A percentile compares a stretch with the other conserved stretches of the same genome.
These are phyloP conservation scores for Panicum hallii DNA, from an alignment of 202 grass and related monocot genomes.

Conservation along the genomic window DNA sequence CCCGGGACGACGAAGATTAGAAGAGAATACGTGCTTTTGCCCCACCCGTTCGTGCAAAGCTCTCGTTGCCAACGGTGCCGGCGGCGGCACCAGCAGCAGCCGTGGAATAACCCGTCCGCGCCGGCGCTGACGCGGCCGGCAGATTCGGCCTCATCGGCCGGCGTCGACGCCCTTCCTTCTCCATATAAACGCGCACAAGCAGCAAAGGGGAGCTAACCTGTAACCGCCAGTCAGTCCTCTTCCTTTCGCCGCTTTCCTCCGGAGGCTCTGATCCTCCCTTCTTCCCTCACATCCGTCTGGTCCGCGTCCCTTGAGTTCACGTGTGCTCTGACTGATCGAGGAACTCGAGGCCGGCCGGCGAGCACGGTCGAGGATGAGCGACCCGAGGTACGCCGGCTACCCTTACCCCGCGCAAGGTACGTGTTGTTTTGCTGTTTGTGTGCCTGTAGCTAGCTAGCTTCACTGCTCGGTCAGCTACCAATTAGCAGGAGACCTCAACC, in stretches of 20 bases:
- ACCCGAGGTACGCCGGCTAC: conserved; percentile 15
- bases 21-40: neutral
- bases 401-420: conserved; percentile 22
- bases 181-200: neutral
- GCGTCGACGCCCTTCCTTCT: neutral
- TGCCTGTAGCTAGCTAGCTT: neutral
- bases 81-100: too few relatives aligned
- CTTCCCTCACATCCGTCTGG: too few relatives aligned
- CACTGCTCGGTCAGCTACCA: too few relatives aligned
- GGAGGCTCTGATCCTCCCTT: too few relatives aligned
- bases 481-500: too few relatives aligned
- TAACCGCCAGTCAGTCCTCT: too few relatives aligned
- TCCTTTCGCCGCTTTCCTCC: too few relatives aligned
- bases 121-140: neutral
- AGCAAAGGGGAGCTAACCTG: too few relatives aligned
- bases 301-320: too few relatives aligned
- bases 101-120: neutral
- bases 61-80: neutral
- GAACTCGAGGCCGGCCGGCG: neutral
- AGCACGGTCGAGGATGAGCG: neutral
- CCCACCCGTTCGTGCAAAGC: neutral
- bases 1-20: too few relatives aligned
- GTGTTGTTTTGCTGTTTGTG: neutral
- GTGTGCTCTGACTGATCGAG: too few relatives aligned
- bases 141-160: neutral